Conservation (phyloP, 345 rosid genomes). For the Eucalyptus pauciflora region DNA sequence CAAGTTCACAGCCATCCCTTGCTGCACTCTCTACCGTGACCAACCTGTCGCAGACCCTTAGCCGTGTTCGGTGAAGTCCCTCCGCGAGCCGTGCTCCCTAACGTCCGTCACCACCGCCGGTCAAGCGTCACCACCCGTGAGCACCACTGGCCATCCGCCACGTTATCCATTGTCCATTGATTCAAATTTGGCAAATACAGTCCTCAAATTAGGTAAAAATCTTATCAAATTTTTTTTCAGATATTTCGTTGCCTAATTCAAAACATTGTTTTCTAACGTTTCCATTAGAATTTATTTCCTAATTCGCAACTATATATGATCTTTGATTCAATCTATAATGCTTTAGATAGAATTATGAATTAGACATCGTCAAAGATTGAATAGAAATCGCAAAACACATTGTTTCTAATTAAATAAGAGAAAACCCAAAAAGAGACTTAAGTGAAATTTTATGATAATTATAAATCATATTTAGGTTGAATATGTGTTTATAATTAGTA, state of each 20-base stretch:
- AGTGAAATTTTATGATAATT: too few species aligned
- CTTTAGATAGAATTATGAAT: too few species aligned
- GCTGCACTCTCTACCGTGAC: background rate
- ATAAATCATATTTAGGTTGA: too few species aligned
- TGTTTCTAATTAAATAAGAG: too few species aligned
- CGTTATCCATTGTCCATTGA: background rate
- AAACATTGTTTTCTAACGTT: too few species aligned
- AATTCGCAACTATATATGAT: background rate
- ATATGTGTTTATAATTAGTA: too few species aligned
- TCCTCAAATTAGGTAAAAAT: too few species aligned
- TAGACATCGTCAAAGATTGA: too few species aligned
- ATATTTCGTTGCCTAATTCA: background rate
- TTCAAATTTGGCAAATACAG: background rate
- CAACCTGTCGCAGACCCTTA: background rate
- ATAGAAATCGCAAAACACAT: fast-evolving
- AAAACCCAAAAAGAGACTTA: too few species aligned
- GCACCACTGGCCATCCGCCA: background rate
- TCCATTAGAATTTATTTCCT: background rate
- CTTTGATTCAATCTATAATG: too few species aligned
- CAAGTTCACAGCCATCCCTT: background rate
- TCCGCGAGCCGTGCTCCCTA: background rate
- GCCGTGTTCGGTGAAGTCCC: background rate
- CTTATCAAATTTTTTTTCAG: background rate
- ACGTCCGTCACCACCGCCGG: background rate
- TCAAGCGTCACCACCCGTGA: background rate